Evolutionary conservation across 2,329 filamentous ascomycete species (phyloP).

Genomic region (Venturia nashicola): DNA sequence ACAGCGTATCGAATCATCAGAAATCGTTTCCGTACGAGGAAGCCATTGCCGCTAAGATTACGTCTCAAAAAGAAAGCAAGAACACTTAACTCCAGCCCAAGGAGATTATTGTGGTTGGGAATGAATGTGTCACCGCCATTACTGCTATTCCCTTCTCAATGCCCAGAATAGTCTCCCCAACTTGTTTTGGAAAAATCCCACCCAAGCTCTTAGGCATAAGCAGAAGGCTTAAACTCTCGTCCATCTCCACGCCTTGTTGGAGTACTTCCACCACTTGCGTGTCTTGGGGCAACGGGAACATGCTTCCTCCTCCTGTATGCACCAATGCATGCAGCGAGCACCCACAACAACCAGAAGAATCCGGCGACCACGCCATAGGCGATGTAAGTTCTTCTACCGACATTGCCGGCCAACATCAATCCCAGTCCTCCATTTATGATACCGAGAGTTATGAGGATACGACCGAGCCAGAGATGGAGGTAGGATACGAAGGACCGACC

Average conservation of each 20-base stretch:
- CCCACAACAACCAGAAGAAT: conserved; percentile 27
- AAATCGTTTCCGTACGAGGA: background rate
- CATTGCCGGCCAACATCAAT: conserved; percentile 31
- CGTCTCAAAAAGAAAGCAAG: background rate
- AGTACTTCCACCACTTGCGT: background rate
- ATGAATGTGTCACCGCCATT: background rate
- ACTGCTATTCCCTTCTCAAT: background rate
- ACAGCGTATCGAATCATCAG: background rate
- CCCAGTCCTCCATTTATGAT: conserved; percentile 46
- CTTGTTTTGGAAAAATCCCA: background rate
- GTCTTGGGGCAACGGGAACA: background rate
- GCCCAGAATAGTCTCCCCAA: background rate
- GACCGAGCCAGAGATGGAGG: conserved; percentile 44
- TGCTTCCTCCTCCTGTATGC: conserved; percentile 4
- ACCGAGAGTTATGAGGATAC: conserved; percentile 36
- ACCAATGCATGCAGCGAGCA: conserved; percentile 8
- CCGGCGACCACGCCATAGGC: conserved; percentile 39
- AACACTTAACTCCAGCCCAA: background rate
- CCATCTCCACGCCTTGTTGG: background rate
- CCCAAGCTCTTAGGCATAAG: background rate
- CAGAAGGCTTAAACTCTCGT: background rate
- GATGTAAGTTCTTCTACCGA: conserved; percentile 25
- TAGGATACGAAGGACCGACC: conserved; percentile 34
- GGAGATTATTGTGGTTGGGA: background rate
- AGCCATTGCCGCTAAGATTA: background rate